These are phyloP conservation scores for Xylariaceae sp. DNA, from an alignment of 2,329 filamentous ascomycete genomes.

Conservation along the genomic window DNA sequence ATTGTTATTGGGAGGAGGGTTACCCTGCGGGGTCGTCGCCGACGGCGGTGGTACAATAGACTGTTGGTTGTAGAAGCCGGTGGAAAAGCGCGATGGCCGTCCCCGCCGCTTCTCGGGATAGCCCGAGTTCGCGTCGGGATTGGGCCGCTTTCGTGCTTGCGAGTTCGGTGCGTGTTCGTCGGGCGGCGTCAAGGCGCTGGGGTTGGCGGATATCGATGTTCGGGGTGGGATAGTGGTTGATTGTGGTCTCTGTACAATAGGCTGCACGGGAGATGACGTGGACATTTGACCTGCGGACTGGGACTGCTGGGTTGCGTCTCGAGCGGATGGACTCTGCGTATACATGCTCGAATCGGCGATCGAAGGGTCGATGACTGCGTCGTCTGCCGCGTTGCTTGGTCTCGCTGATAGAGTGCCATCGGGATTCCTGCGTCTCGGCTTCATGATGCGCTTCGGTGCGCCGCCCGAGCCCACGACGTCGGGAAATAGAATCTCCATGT, in stretches of 20 bases:
- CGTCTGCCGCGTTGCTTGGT: conserved; percentile 49
- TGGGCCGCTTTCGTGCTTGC: conserved; percentile 42
- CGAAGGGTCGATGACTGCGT: conserved; percentile 41
- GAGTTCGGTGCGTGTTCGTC: conserved; percentile 51
- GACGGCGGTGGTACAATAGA: background rate
- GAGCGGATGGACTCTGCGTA: conserved; percentile 23
- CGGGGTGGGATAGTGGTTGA: conserved; percentile 44
- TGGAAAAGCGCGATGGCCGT: conserved; percentile 39
- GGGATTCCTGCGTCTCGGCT: conserved; percentile 52
- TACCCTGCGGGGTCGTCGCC: background rate
- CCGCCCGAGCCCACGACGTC: conserved; percentile 63
- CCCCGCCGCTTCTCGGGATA: conserved; percentile 36
- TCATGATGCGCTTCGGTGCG: conserved; percentile 62
- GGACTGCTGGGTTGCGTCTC: conserved; percentile 21
- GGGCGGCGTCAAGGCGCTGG: conserved; percentile 56
- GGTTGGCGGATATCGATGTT: conserved; percentile 41
- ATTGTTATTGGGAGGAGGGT: conserved; percentile 7
- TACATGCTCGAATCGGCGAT: conserved; percentile 28
- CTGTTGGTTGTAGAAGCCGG: conserved; percentile 39
- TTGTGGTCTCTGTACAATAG: conserved; percentile 36
- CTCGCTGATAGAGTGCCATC: conserved; percentile 48
- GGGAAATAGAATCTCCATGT: conserved; percentile 62
- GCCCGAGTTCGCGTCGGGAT: conserved; percentile 24
- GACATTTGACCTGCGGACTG: conserved; percentile 23
- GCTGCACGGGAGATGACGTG: conserved; percentile 30